These are phyloP conservation scores for Dryadomyces quercivorus DNA, from an alignment of 2,329 filamentous ascomycete genomes.

Conservation along the genomic window DNA sequence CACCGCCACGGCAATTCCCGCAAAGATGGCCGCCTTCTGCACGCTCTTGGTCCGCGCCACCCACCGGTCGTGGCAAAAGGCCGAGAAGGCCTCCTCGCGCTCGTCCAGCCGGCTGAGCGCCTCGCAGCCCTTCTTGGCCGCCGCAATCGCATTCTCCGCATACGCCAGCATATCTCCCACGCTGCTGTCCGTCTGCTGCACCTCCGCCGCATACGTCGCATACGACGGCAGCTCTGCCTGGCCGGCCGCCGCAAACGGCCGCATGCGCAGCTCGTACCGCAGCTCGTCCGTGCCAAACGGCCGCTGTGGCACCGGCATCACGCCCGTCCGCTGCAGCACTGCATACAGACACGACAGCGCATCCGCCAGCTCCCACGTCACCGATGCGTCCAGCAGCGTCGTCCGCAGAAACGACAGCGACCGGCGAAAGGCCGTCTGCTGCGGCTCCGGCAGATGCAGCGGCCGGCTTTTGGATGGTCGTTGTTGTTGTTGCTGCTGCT, in stretches of 20 bases:
- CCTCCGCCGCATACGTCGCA: constrained; percentile 42
- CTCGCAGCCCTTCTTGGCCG: constrained; percentile 44
- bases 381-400: constrained; percentile 52
- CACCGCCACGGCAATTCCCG: constrained; percentile 50
- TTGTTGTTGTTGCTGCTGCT: constrained; percentile 3
- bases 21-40: constrained; percentile 58
- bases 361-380: constrained; percentile 44
- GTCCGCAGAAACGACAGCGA: constrained; percentile 45
- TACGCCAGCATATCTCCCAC: constrained; percentile 29
- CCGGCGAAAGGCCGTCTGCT: constrained; percentile 28
- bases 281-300: constrained; percentile 57
- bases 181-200: constrained; percentile 25
- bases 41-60: constrained; percentile 43
- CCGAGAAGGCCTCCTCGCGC: constrained; percentile 34
- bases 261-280: constrained; percentile 78
- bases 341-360: constrained; percentile 52
- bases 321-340: constrained; percentile 44
- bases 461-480: background rate
- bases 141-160: constrained; percentile 31
- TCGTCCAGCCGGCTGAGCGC: constrained; percentile 36
- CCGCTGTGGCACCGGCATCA: constrained; percentile 37
- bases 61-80: constrained; percentile 44
- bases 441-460: background rate
- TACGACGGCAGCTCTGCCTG: constrained; percentile 56
- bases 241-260: constrained; percentile 59